A percentile compares a stretch with the other conserved stretches of the same genome.
phyloP scores from a whole-genome alignment of 192 early-diverging fungal genomes.

The Coemansia sp. region DNA sequence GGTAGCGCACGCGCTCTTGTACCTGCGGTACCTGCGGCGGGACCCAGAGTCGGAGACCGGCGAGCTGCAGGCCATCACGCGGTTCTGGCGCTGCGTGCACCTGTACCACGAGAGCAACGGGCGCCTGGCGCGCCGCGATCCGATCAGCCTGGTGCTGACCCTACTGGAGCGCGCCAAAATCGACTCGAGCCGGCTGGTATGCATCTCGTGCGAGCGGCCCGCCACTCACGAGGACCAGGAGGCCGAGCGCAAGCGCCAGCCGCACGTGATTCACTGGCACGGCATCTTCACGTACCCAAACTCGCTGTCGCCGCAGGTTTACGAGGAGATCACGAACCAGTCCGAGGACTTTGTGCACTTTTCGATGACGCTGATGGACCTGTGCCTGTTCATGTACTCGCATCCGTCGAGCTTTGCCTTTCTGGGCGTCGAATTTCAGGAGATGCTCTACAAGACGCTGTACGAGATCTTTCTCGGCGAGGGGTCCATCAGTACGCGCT shows the following conservation, averaged over 20 bases:
- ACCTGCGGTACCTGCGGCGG: constrained; percentile 43
- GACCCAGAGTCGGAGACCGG: constrained; percentile 30
- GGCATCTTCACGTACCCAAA: constrained; percentile 41
- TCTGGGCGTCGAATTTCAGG: constrained; percentile 45
- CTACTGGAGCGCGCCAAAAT: constrained; percentile 48
- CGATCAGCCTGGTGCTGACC: constrained; percentile 33
- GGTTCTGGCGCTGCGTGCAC: constrained; percentile 56
- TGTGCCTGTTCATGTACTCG: constrained; percentile 56
- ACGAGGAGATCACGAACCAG: constrained; percentile 45
- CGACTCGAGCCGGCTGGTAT: constrained; percentile 47
- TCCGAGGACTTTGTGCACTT: constrained; percentile 51
- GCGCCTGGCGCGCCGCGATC: constrained; percentile 34
- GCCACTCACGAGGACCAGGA: constrained; percentile 35
- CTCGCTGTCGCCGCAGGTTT: constrained; percentile 53
- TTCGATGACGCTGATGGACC: constrained; percentile 51
- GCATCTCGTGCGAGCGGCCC: constrained; percentile 49
- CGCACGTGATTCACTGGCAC: constrained; percentile 50
- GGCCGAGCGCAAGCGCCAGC: constrained; percentile 26
- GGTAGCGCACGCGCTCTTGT: constrained; percentile 48
- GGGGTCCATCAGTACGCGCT: constrained; percentile 38
- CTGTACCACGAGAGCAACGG: constrained; percentile 44
- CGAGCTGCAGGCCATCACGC: constrained; percentile 46
- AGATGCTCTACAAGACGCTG: constrained; percentile 55
- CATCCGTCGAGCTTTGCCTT: constrained; percentile 53
- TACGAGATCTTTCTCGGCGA: constrained; percentile 51